Evolutionary conservation across 306 rosid genomes (phyloP).

Genomic region (Pterocarpus santalinus): DNA sequence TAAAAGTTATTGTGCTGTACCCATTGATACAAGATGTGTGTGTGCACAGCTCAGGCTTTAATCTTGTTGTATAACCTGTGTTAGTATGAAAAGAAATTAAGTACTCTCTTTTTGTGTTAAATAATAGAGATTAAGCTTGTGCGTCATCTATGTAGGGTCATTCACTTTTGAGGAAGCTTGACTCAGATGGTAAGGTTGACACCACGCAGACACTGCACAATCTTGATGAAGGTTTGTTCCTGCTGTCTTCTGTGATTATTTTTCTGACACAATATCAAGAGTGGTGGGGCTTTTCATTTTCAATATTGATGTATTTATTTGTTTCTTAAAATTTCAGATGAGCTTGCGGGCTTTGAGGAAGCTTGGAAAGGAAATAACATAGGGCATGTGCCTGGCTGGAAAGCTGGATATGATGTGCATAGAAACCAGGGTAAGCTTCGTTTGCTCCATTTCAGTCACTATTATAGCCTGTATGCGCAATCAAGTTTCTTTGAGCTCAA

Average conservation of each 20-base stretch:
- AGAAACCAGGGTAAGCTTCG: constrained; percentile 50
- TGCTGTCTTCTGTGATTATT: not conserved
- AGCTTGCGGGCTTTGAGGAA: constrained; percentile 78
- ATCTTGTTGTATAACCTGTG: not conserved
- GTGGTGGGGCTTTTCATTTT: not conserved
- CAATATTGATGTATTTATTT: not conserved
- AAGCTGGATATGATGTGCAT: constrained; percentile 44
- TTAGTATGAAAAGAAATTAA: not conserved
- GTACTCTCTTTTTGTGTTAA: not conserved
- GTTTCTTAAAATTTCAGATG: constrained; percentile 58
- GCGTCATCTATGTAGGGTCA: constrained; percentile 69
- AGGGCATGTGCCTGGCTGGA: constrained; percentile 51
- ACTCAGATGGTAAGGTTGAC: constrained; percentile 76
- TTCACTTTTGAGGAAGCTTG: constrained; percentile 79
- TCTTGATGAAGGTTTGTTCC: constrained; percentile 73
- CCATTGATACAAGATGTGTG: not conserved
- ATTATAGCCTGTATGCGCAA: not conserved
- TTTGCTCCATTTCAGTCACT: not conserved
- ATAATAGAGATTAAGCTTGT: constrained; percentile 25
- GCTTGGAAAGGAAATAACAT: constrained; percentile 71
- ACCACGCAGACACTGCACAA: constrained; percentile 78
- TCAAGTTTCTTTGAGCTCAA: not conserved
- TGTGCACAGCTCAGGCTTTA: not conserved
- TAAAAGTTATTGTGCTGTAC: not conserved
- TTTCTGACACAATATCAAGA: not conserved